phyloP scores from a whole-genome alignment of 2,329 filamentous ascomycete species.

The Geosmithia putterillii region DNA sequence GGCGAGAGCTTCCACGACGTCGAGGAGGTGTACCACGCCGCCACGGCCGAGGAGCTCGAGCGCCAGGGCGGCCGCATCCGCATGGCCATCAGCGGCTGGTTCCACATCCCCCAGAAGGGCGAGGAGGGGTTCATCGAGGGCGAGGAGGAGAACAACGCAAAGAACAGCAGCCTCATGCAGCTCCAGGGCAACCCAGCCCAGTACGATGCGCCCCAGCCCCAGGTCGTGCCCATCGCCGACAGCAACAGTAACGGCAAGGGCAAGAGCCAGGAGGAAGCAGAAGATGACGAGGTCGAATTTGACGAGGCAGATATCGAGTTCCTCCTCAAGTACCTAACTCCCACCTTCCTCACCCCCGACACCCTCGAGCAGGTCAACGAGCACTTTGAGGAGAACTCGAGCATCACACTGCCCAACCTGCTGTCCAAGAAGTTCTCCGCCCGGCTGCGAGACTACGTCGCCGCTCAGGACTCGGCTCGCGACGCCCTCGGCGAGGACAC shows the following conservation, averaged over 20 bases:
- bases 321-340: constrained; percentile 78
- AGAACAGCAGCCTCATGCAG: constrained; percentile 85
- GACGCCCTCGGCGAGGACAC: constrained; percentile 17
- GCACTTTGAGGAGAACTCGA: constrained; percentile 72
- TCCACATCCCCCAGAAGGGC: constrained; percentile 89
- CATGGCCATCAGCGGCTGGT: constrained; percentile 99
- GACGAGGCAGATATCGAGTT: constrained; percentile 78
- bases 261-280: too few relatives aligned
- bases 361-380: constrained; percentile 72
- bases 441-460: constrained; percentile 59
- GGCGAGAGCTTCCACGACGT: constrained; percentile 99
- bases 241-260: constrained; percentile 28
- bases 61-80: constrained; percentile 67
- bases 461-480: constrained; percentile 55
- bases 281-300: constrained; percentile 29
- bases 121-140: constrained; percentile 87
- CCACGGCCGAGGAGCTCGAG: constrained; percentile 43
- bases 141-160: constrained; percentile 75
- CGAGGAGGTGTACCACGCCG: constrained; percentile 82
- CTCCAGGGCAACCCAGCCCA: constrained; percentile 83
- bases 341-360: constrained; percentile 84
- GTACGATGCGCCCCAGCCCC: constrained; percentile 67
- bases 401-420: constrained; percentile 69
- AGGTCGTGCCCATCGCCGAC: constrained; percentile 34
- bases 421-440: constrained; percentile 66